Conservation (phyloP, 2,329 filamentous ascomycete species). For the Penicillium sp. region DNA sequence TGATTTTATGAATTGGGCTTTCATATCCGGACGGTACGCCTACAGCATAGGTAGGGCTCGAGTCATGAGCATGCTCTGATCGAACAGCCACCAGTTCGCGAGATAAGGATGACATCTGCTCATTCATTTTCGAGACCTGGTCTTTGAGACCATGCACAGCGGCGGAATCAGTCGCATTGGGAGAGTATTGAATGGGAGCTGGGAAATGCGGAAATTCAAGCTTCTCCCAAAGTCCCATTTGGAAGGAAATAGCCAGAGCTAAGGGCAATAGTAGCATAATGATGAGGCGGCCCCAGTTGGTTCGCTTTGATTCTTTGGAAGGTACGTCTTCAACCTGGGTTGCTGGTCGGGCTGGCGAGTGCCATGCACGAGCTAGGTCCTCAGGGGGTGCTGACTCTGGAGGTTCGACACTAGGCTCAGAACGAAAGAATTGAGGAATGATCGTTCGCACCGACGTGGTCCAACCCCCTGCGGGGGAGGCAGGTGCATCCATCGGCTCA, state of each 20-base stretch:
- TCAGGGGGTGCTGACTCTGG: not conserved
- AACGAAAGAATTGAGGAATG: conserved; percentile 19
- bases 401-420: conserved; percentile 2
- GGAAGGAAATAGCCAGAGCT: conserved; percentile 9
- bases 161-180: conserved; percentile 26
- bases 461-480: not conserved
- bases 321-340: not conserved
- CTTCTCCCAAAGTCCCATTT: conserved; percentile 8
- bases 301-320: not conserved
- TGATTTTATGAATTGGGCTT: conserved; percentile 52
- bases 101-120: conserved; percentile 33
- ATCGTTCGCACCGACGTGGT: conserved; percentile 26
- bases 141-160: conserved; percentile 26
- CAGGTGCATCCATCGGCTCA: not conserved
- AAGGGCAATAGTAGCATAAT: conserved; percentile 12
- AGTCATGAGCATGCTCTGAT: conserved; percentile 22
- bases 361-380: conserved; percentile 7
- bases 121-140: conserved; percentile 29
- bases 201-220: conserved; percentile 14
- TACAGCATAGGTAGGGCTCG: conserved; percentile 21
- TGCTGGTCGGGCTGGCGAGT: not conserved
- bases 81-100: conserved; percentile 27
- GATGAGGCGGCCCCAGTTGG: conserved; percentile 7
- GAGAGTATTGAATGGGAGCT: conserved; percentile 6
- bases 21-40: not conserved